Evolutionary conservation across 495 filamentous ascomycete genomes (phyloP), one percentile per base, ranked within the genome.

Genomic region (Tricharina praecox): DNA sequence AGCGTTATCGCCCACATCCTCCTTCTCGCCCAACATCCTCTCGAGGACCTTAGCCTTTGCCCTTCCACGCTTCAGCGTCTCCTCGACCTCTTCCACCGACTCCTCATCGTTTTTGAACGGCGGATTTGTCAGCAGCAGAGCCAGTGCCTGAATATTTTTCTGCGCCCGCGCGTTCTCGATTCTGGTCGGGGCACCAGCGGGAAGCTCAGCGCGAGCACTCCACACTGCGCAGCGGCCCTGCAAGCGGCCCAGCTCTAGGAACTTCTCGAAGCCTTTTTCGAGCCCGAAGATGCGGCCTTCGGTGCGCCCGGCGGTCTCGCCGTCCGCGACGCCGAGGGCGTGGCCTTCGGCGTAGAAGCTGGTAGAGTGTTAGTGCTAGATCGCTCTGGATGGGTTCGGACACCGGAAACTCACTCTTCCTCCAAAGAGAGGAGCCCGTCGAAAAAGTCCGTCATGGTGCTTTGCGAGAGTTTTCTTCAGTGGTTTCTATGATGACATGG

Each of bases 201-300:
- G 33, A 39, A 32, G n/a, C 54, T 55, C 39, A 39, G 78, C 63
- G 52, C 79, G 66, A 16, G 75, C 73, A 32, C 78, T 74, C 90
- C 87, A 96, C 32, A 96, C 73, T 0, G 79, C 63, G 2, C 81
- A 76, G 57, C 75, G 78, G n/a, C 90, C 86, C 55, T 87, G 81
- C 18, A 99, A 60, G 46, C 69, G 69, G 1, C 90, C 92, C 55
- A 85, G 72, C 48, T 82, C 77, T 11, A 77, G 53, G 55, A 84
- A 93, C 64, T 93, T 95, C 58, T 90, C 82, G 49, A 88, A 96
- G 0, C 87, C 90, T 53, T 90, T 92, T 57, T 92, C 81, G 2
- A 96, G 71, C 0, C 88, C 90, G 60, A 96, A 83, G 10, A 82
- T 69, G 28, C 82, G 81, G 32, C 92, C 92, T 71, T 99, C 90